These are phyloP conservation scores for Hortiboletus campestris DNA, from an alignment of 768 basidiomycete genomes.

Conservation along the genomic window DNA sequence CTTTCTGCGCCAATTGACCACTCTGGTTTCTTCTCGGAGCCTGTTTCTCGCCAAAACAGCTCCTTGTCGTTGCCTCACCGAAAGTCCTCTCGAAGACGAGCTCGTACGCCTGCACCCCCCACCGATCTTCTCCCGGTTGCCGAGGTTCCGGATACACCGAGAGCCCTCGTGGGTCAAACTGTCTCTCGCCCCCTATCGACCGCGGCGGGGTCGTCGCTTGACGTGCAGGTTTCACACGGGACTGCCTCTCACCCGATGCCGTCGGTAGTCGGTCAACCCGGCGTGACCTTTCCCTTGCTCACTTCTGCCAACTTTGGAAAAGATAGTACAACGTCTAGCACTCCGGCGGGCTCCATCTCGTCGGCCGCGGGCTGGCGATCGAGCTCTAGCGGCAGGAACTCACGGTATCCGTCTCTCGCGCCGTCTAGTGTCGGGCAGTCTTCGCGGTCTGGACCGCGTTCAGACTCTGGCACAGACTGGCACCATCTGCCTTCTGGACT, in stretches of 20 bases:
- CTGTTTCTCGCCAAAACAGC: background rate
- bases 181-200: background rate
- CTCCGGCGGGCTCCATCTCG: slow-evolving; percentile 15
- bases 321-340: slow-evolving; percentile 7
- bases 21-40: background rate
- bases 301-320: slow-evolving; percentile 30
- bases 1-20: slow-evolving; percentile 21
- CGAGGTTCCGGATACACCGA: slow-evolving; percentile 14
- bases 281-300: slow-evolving; percentile 21
- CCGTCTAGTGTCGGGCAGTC: slow-evolving; percentile 15
- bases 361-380: slow-evolving; percentile 15
- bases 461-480: slow-evolving; percentile 24
- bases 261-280: background rate
- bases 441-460: slow-evolving; percentile 5
- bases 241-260: slow-evolving; percentile 7
- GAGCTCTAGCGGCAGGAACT: slow-evolving; percentile 14
- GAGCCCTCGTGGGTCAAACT: background rate
- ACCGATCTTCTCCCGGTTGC: slow-evolving; percentile 18
- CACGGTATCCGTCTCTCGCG: slow-evolving; percentile 31
- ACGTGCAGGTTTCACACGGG: slow-evolving; percentile 10
- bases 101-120: background rate
- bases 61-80: slow-evolving; percentile 1
- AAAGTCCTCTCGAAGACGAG: slow-evolving; percentile 7
- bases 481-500: slow-evolving; percentile 26
- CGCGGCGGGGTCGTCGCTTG: slow-evolving; percentile 7